Conservation (phyloP, 148 eudicot genomes). For the Polygonum maritimum region DNA sequence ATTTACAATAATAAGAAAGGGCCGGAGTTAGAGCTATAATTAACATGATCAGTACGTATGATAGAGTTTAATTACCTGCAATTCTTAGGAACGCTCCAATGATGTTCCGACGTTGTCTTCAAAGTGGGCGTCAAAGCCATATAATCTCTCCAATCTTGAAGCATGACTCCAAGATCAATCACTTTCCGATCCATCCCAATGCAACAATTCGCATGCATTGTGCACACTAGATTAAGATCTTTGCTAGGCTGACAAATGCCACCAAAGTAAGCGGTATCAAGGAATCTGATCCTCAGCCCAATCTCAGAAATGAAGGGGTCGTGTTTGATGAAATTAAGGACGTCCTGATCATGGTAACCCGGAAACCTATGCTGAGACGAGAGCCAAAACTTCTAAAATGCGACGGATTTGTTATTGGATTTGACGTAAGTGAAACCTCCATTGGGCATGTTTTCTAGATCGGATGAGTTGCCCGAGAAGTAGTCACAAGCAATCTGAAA, state of each 20-base stretch:
- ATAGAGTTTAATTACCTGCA: not conserved
- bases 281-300: constrained; percentile 20
- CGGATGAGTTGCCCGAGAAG: constrained; percentile 11
- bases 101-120: not conserved
- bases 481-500: constrained; percentile 23
- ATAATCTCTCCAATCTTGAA: constrained; percentile 19
- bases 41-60: not conserved
- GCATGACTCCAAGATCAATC: constrained; percentile 14
- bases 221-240: constrained; percentile 27
- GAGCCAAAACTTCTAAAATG: constrained; percentile 21
- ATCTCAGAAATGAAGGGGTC: constrained; percentile 10
- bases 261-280: constrained; percentile 28
- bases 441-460: constrained; percentile 13
- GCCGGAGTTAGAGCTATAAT: too few relatives aligned
- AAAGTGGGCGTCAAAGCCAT: not conserved
- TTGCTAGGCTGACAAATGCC: constrained; percentile 29
- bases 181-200: constrained; percentile 23
- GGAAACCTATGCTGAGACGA: constrained; percentile 17
- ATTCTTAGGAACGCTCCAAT: constrained; percentile 16
- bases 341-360: constrained; percentile 22
- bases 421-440: constrained; percentile 17
- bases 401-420: constrained; percentile 19
- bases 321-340: constrained; percentile 16
- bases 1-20: too few relatives aligned
- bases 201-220: constrained; percentile 29